These are phyloP conservation scores for Paramyrothecium sp. DNA, from an alignment of 2,329 filamentous ascomycete genomes.

Conservation along the genomic window DNA sequence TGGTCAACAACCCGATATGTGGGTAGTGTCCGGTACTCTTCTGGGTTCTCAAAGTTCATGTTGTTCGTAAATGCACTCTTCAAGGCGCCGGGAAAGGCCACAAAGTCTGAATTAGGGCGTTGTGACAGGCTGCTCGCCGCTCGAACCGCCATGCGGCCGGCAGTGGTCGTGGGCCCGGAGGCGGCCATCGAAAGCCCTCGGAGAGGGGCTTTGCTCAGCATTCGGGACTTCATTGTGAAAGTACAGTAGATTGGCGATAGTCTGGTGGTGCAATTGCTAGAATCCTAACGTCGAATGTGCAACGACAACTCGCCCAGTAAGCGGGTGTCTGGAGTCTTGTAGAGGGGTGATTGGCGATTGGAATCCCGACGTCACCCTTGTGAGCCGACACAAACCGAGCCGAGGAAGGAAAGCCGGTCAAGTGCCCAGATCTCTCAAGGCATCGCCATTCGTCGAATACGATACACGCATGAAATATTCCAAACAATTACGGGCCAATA, in stretches of 20 bases:
- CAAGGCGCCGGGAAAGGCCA: slow-evolving; percentile 89
- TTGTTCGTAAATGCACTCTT: slow-evolving; percentile 87
- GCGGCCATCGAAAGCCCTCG: slow-evolving; percentile 17
- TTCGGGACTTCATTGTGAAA: slow-evolving; percentile 29
- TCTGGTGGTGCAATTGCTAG: too few relatives aligned
- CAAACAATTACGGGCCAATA: too few relatives aligned
- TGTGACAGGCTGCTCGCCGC: slow-evolving; percentile 52
- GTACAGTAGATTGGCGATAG: too few relatives aligned
- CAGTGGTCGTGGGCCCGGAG: slow-evolving; percentile 8
- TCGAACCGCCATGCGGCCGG: slow-evolving; percentile 20
- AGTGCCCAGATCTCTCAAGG: slow-evolving; percentile 19
- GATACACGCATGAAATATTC: background rate
- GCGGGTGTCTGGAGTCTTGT: background rate
- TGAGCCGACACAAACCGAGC: slow-evolving; percentile 31
- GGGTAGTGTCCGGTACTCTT: slow-evolving; percentile 71
- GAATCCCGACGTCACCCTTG: slow-evolving; percentile 23
- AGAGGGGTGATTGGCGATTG: slow-evolving; percentile 7
- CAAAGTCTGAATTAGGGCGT: slow-evolving; percentile 51
- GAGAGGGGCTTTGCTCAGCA: slow-evolving; percentile 26
- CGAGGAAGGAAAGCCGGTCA: slow-evolving; percentile 24
- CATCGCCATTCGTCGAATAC: background rate
- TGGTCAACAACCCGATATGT: slow-evolving; percentile 93
- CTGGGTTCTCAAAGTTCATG: slow-evolving; percentile 75
- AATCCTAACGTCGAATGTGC: too few relatives aligned
- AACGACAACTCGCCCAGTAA: background rate